phyloP scores from a whole-genome alignment of 495 filamentous ascomycete genomes.

The Xylaria castorea region DNA sequence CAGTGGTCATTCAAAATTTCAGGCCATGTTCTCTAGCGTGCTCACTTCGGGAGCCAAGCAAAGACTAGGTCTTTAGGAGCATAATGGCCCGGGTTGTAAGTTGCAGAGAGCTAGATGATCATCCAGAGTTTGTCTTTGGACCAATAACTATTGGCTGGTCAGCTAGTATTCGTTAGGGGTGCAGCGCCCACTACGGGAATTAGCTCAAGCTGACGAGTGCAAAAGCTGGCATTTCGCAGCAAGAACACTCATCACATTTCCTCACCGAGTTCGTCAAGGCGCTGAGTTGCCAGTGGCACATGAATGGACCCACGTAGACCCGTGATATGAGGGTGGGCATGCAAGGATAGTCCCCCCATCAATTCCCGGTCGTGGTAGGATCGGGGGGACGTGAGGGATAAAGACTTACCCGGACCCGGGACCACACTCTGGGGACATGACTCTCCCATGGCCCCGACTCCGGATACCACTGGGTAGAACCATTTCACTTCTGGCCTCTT shows the following conservation, averaged over 20 bases:
- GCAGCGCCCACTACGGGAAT: not conserved
- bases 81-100: not conserved
- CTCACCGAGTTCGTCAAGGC: not conserved
- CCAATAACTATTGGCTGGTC: not conserved
- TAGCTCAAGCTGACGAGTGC: constrained; percentile 6
- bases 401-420: constrained; percentile 18
- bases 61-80: constrained; percentile 8
- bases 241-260: not conserved
- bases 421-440: not conserved
- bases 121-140: not conserved
- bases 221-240: not conserved
- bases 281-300: constrained; percentile 2
- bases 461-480: not conserved
- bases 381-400: not conserved
- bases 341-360: constrained; percentile 6
- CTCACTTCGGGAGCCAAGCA: not conserved
- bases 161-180: constrained; percentile 4
- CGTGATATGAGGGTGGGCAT: not conserved
- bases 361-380: not conserved
- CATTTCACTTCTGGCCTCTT: not conserved
- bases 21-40: not conserved
- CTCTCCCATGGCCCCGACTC: constrained; percentile 9
- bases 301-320: not conserved
- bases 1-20: not conserved
- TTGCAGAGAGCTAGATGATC: not conserved